Evolutionary conservation across 2,329 filamentous ascomycete species (phyloP), one percentile per base, ranked within the genome.

Genomic region (Diaporthe aspalathi): DNA sequence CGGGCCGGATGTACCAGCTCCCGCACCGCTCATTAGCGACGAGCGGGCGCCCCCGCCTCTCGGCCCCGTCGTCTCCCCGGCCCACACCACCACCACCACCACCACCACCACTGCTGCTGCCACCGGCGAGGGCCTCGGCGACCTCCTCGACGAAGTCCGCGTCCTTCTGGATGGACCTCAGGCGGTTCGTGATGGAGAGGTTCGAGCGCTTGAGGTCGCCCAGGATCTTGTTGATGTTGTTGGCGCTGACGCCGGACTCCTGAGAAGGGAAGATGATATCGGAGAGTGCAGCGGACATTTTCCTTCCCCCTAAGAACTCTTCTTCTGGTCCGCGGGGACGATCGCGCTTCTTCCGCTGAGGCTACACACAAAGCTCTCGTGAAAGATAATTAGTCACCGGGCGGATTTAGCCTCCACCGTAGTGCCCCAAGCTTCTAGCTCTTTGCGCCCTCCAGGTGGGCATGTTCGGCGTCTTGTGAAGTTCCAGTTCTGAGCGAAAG

Each of bases 1-100:
- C 80, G 0, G 91, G 91, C 43, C 85, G 82, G 32, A 98, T 92
- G 80, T 98, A 98, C 96, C 96, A 99, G 81, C 93, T 95, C 0
- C 96, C 96, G 80, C 96, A 98, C 72, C 96, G 89, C 84, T 98
- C 95, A 79, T 99, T 99, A 38, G 95, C 94, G 17, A 98, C 85
- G 1, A 98, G 84, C 0, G 94, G 94, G 1, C 95, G 84, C 29
- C 24, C 3, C 45, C 20, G 14, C 29, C 17, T 27, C 7, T 5
- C 32, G 6, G 16, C 1, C 60, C 29, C 20, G 20, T 14, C 16
- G 8, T 22, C 45, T 7, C 60, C 14, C 43, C n/a, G 12, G 3
- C 29, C 29, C 24, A 12, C 20, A 3, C 77, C 53, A 17, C 68
- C 68, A 27, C 71, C 76, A n/a, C n/a, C n/a, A n/a, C n/a, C n/a